Evolutionary conservation across 2,329 filamentous ascomycete species (phyloP), one percentile per base, ranked within the genome.

Genomic region (Cordyceps cicadae): DNA sequence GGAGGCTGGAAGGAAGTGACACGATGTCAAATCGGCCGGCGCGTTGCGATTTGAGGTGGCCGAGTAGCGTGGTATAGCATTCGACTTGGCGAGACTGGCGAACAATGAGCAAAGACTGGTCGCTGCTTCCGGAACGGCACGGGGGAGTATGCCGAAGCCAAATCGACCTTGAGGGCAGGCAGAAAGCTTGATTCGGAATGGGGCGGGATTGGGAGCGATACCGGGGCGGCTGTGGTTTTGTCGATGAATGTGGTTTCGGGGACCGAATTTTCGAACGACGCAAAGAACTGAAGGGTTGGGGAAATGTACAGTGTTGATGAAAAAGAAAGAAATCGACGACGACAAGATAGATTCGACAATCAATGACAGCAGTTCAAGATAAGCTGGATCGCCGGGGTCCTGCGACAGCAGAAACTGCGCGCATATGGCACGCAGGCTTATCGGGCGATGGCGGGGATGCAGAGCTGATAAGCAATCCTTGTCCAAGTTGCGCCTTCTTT

Each of bases 401-500:
- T 46, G 54, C 54, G 32, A 57, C 32, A 50, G 54, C 45, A 19
- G 54, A 34, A 45, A 24, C 24, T 24, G 29, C 29, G 29, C 14
- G 21, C 55, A 50, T 58, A 34, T 43, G 55, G 32, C 43, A 34
- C 29, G 34, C 26, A 51, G 21, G 37, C 56, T 59, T 59, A 59
- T 59, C 56, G 56, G 56, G 37, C 49, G 56, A 59, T 59, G 56
- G 56, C 56, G 56, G 56, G 56, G 56, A 52, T 48, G 48, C 32
- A 46, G n/a, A n/a, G 34, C 55, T 59, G 56, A 59, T 59, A 59
- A 59, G 46, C 56, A 52, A 59, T 46, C 56, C 48, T 59, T 52
- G 56, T 59, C 41, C 15, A n/a, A 14, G 26, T 48, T 48, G 41
- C 37, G 54, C 26, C 43, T 37, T 48, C 29, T 19, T n/a, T 39